phyloP scores from a whole-genome alignment of 805 yeast genomes.

The Candida patagonica region DNA sequence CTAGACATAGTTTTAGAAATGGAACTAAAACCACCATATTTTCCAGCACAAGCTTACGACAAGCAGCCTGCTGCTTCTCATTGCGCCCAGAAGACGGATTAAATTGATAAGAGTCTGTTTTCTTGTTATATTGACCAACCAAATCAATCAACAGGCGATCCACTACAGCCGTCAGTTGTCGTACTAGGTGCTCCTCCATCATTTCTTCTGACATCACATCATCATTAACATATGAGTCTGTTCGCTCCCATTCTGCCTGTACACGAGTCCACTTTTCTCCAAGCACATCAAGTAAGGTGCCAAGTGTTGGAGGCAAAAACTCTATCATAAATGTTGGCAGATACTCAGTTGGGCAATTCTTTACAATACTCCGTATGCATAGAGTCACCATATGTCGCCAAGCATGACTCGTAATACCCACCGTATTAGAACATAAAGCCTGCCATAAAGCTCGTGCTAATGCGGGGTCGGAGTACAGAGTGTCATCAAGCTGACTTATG shows the following conservation, averaged over 20 bases:
- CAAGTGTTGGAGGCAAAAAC: slow-evolving; percentile 67
- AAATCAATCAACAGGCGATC: slow-evolving; percentile 80
- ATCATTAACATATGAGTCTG: slow-evolving; percentile 60
- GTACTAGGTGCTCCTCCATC: slow-evolving; percentile 91
- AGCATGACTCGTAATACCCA: slow-evolving; percentile 86
- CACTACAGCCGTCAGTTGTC: slow-evolving; percentile 89
- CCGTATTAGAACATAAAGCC: slow-evolving; percentile 75
- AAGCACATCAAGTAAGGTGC: slow-evolving; percentile 64
- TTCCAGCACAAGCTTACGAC: slow-evolving; percentile 56
- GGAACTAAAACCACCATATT: slow-evolving; percentile 67
- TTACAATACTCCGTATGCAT: slow-evolving; percentile 75
- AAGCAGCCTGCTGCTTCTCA: slow-evolving; percentile 42
- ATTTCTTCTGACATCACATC: slow-evolving; percentile 90
- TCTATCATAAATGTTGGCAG: slow-evolving; percentile 63
- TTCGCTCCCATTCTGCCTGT: no score
- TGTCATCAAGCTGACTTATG: slow-evolving; percentile 79
- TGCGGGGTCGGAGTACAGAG: slow-evolving; percentile 77
- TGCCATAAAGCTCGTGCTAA: slow-evolving; percentile 70
- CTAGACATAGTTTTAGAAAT: slow-evolving; percentile 62
- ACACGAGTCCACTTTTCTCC: slow-evolving; percentile 69
- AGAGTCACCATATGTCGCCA: slow-evolving; percentile 96
- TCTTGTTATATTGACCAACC: slow-evolving; percentile 51
- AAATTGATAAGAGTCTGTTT: slow-evolving; percentile 29
- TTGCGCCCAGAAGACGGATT: slow-evolving; percentile 18
- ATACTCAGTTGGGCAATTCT: slow-evolving; percentile 73